Conservation (phyloP, 495 filamentous ascomycete genomes). For the Hypomontagnella monticulosa region DNA sequence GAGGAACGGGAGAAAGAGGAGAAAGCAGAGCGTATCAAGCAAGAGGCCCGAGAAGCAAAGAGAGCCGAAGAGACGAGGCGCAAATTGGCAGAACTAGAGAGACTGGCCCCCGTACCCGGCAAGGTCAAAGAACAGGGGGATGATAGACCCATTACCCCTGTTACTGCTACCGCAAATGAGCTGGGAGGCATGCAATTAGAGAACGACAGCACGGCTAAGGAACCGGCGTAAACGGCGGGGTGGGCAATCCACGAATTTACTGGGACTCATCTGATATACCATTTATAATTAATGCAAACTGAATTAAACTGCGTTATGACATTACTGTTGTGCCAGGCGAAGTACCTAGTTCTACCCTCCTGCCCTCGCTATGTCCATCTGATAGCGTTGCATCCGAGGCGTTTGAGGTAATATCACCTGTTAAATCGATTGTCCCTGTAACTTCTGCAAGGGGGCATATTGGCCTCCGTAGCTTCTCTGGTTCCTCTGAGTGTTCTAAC, state of each 20-base stretch:
- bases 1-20: slow-evolving; percentile 68
- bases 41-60: slow-evolving; percentile 40
- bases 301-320: slow-evolving; percentile 10
- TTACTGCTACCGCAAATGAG: slow-evolving; percentile 41
- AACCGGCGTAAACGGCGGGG: slow-evolving; percentile 9
- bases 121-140: slow-evolving; percentile 37
- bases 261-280: slow-evolving; percentile 22
- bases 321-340: slow-evolving; percentile 15
- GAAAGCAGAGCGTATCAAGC: slow-evolving; percentile 58
- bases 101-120: slow-evolving; percentile 26
- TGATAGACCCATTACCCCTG: slow-evolving; percentile 29
- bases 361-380: background rate
- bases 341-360: slow-evolving; percentile 15
- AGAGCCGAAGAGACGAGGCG: slow-evolving; percentile 49
- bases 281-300: slow-evolving; percentile 10
- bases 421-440: slow-evolving; percentile 29
- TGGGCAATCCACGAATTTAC: slow-evolving; percentile 3
- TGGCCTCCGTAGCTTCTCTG: background rate
- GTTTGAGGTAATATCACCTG: slow-evolving; percentile 12
- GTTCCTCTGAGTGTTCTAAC: slow-evolving; percentile 3
- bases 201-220: slow-evolving; percentile 17
- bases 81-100: slow-evolving; percentile 53
- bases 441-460: background rate
- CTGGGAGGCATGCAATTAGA: slow-evolving; percentile 31
- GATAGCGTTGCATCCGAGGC: slow-evolving; percentile 4